Conservation (phyloP, 2,329 filamentous ascomycete species). For the Didymella keratinophila region DNA sequence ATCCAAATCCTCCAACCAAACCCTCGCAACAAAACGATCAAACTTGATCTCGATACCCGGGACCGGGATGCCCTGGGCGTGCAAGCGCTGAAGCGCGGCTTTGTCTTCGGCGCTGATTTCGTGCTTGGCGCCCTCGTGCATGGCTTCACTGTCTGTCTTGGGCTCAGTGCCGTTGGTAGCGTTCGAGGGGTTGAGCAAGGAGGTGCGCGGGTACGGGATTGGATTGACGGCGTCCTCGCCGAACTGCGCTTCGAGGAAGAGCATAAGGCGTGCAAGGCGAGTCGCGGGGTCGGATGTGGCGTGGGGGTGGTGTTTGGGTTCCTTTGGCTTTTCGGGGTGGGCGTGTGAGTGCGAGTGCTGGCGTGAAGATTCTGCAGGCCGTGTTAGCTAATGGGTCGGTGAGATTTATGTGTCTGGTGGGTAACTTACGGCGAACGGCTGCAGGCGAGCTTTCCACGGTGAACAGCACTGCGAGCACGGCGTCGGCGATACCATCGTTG, state of each 20-base stretch:
- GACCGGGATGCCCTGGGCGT: conserved; percentile 86
- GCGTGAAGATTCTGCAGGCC: conserved; percentile 45
- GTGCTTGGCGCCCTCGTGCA: conserved; percentile 10
- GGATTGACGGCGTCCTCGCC: conserved; percentile 82
- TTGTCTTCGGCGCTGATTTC: conserved; percentile 37
- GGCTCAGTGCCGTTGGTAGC: conserved; percentile 4
- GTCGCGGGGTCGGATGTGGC: conserved; percentile 75
- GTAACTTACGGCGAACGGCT: conserved; percentile 80
- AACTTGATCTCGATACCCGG: conserved; percentile 87
- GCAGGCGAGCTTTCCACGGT: conserved; percentile 94
- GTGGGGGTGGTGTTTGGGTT: conserved; percentile 69
- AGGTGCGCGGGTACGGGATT: conserved; percentile 70
- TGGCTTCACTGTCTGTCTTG: background rate
- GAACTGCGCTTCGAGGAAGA: conserved; percentile 98
- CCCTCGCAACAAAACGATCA: conserved; percentile 83
- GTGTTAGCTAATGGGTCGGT: conserved; percentile 3
- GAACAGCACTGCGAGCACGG: conserved; percentile 90
- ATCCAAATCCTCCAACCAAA: conserved; percentile 92
- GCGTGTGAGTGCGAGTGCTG: conserved; percentile 39
- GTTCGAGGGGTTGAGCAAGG: conserved; percentile 40
- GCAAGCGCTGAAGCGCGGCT: conserved; percentile 76
- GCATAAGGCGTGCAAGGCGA: conserved; percentile 82
- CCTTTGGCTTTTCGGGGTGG: conserved; percentile 40
- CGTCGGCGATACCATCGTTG: conserved; percentile 97
- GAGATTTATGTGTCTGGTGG: background rate